Evolutionary conservation across 2,329 filamentous ascomycete genomes (phyloP), one percentile per base, ranked within the genome.

Genomic region (Xylaria sp.): DNA sequence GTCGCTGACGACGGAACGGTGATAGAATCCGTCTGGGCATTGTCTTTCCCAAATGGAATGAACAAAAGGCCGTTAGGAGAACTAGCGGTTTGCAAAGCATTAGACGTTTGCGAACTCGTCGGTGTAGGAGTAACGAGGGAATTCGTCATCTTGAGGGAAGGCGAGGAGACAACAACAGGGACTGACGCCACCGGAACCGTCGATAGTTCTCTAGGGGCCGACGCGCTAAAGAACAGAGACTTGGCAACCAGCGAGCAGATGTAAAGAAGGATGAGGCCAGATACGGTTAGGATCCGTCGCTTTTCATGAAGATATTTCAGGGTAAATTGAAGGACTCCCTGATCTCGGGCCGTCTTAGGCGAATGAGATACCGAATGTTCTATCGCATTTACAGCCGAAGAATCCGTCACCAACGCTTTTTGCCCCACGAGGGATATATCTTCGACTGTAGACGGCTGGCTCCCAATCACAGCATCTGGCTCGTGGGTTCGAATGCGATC

Each of bases 21-120:
- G 21, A 71, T 56, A 30, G 73, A 66, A 19, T 66, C 65, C 50
- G 64, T 68, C 55, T 77, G 75, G 3, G 75, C 69, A 36, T 75
- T 80, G 64, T 82, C 82, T 51, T 79, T 80, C 50, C 82, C 78
- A 14, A 84, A 81, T 47, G 82, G 80, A 21, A 82, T 78, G 39
- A 83, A 81, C 21, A 79, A 77, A 42, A 83, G 74, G 56, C 76
- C 78, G 36, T 78, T 81, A 19, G 77, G 75, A 9, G 72, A 72
- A 47, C 72, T 77, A 7, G 76, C 65, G n/a, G 78, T 76, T 57
- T 78, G 76, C 48, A 79, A 69, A 12, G 78, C 73, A 56, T 77
- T 78, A 27, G 78, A 72, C 7, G 75, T 78, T 32, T 78, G 74
- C 4, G 77, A 79, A 32, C 69, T 76, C 2, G 77, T 78, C 47